Base-by-base conservation (phyloP, 2,329 filamentous ascomycete genomes). In the Pseudocercospora macadamiae region DNA sequence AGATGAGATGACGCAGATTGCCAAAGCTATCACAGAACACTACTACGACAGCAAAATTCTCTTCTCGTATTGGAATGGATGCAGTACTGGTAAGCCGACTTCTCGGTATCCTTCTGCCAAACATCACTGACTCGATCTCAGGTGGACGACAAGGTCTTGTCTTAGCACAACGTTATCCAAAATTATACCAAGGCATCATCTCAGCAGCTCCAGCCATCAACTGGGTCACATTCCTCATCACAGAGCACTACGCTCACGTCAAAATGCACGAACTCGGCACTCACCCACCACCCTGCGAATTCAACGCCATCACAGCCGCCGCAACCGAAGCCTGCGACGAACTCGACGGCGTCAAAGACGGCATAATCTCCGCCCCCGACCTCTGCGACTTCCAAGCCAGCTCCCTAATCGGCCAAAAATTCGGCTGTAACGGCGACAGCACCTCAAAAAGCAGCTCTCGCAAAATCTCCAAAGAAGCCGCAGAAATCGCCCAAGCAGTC, bases 151-250 rank as follows among this genome's bases (percentile, higher is more conserved):
- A 76, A 57, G 75, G 74, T 4, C 56, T 74, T n/a, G 72, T 72
- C 14, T n/a, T 55, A 55, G 64, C 64, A 23, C 75, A 78, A 54
- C 58, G 70, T 9, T 77, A 72, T 57, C 75, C 75, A 5, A 52
- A 67, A 2, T 64, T 68, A 2, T 78, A 73, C 55, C 71, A 79
- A 59, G 75, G 76, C 18, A 77, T 79, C 51, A 55, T 76, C 3
- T 75, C 77, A 3, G 58, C 61, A 4, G 71, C 75, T 1, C 76
- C 77, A 10, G 76, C 76, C 1, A 70, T 77, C 47, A 74, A 77
- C 52, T 76, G 71, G 72, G 61, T 62, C 3, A 68, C 61, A 0
- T 71, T 74, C 52, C 23, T 72, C 6, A 47, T 68, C 1, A 64
- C 69, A 1, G 65, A 68, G 14, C 66, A 62, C 52, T 75, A 68